Conservation (phyloP, 1,284 basidiomycete genomes). For the Cutaneotrichosporon curvatum region DNA sequence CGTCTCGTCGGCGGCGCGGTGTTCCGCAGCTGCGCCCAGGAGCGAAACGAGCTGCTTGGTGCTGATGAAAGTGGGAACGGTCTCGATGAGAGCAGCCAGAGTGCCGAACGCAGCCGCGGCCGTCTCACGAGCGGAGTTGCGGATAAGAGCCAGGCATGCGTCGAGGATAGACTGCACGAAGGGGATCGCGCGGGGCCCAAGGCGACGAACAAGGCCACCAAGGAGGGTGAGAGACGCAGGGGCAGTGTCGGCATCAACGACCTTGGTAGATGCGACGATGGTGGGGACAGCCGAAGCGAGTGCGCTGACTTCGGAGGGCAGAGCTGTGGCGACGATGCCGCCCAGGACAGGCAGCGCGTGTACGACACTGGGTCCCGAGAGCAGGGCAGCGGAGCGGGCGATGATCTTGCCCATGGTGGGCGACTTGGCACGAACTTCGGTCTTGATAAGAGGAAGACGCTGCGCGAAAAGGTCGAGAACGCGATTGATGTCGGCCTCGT, state of each 20-base stretch:
- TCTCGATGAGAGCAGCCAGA: slow-evolving; percentile 33
- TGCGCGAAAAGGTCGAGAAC: slow-evolving; percentile 54
- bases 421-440: slow-evolving; percentile 54
- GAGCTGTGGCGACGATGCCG: slow-evolving; percentile 55
- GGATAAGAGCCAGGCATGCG: slow-evolving; percentile 53
- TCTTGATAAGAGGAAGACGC: slow-evolving; percentile 58
- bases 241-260: slow-evolving; percentile 48
- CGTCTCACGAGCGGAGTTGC: slow-evolving; percentile 15
- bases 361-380: slow-evolving; percentile 46
- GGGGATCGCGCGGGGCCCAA: slow-evolving; percentile 81
- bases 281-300: slow-evolving; percentile 57
- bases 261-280: slow-evolving; percentile 51
- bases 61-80: slow-evolving; percentile 47
- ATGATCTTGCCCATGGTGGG: slow-evolving; percentile 51
- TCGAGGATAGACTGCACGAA: slow-evolving; percentile 66
- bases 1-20: slow-evolving; percentile 22
- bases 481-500: slow-evolving; percentile 25
- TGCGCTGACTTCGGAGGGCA: slow-evolving; percentile 59
- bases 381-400: slow-evolving; percentile 49
- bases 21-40: slow-evolving; percentile 36
- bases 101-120: slow-evolving; percentile 25
- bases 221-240: slow-evolving; percentile 54
- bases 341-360: slow-evolving; percentile 53
- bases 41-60: slow-evolving; percentile 44
- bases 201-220: slow-evolving; percentile 47